Percentiles rank a stretch among this genome's conserved stretches.
phyloP scores from a whole-genome alignment of 495 filamentous ascomycete species.

The Lindgomyces ingoldianus region DNA sequence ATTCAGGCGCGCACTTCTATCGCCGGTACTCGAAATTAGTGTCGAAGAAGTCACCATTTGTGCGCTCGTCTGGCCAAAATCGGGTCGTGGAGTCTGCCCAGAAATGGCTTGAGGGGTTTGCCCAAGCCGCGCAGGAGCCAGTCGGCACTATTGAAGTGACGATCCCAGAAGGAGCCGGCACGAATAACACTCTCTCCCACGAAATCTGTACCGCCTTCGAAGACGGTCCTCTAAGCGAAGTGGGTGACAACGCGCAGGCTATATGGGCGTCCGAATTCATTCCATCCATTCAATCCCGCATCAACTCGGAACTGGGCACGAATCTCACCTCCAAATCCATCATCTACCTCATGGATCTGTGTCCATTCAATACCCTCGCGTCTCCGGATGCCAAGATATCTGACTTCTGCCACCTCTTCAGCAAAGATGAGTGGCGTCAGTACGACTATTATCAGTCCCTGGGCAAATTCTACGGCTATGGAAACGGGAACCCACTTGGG shows the following conservation, averaged over 20 bases:
- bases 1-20: conserved; percentile 75
- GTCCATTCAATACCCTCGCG: conserved; percentile 76
- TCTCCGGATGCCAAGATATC: conserved; percentile 51
- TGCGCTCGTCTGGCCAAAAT: conserved; percentile 67
- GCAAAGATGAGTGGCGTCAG: conserved; percentile 62
- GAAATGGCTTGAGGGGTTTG: conserved; percentile 72
- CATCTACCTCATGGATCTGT: conserved; percentile 78
- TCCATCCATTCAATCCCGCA: conserved; percentile 60
- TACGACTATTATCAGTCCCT: conserved; percentile 79
- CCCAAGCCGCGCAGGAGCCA: conserved; percentile 56
- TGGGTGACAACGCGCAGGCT: conserved; percentile 53
- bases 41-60: conserved; percentile 60
- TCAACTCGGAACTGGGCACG: conserved; percentile 64
- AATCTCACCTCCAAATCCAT: conserved; percentile 60
- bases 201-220: conserved; percentile 67
- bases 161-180: conserved; percentile 61
- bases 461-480: conserved; percentile 78
- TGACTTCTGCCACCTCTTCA: conserved; percentile 73
- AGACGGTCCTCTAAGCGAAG: conserved; percentile 47
- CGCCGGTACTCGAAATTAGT: conserved; percentile 64
- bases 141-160: conserved; percentile 49
- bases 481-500: conserved; percentile 71
- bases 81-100: conserved; percentile 73
- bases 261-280: conserved; percentile 60
- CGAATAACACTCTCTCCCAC: conserved; percentile 79